These are phyloP conservation scores for Puccinia novopanici DNA, from an alignment of 1,284 basidiomycete genomes.

Conservation along the genomic window DNA sequence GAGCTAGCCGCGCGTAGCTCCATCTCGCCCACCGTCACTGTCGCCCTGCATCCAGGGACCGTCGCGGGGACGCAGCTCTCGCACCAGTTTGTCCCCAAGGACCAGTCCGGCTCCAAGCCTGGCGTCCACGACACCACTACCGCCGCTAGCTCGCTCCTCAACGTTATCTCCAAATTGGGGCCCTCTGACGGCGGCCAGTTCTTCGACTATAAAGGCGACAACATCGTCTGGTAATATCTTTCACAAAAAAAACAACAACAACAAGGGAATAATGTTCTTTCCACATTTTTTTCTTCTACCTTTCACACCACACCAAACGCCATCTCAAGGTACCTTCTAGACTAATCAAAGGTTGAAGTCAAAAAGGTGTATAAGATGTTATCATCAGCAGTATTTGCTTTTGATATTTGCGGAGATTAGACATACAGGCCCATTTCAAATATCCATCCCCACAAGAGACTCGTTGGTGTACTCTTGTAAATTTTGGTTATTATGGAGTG, in stretches of 20 bases:
- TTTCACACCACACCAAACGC: not conserved
- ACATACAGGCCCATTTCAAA: not conserved
- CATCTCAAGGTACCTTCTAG: constrained; percentile 1
- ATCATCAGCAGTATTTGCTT: not conserved
- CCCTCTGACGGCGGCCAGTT: constrained; percentile 39
- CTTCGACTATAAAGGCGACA: constrained; percentile 46
- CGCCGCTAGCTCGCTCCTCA: constrained; percentile 34
- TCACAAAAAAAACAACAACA: not conserved
- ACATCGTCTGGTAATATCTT: constrained; percentile 38
- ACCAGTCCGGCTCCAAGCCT: constrained; percentile 28
- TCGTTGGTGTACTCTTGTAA: no score
- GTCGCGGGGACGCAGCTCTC: constrained; percentile 56
- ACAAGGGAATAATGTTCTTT: no score
- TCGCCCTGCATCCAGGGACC: constrained; percentile 57
- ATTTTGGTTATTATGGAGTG: no score
- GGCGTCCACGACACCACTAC: constrained; percentile 40
- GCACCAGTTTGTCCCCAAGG: constrained; percentile 53
- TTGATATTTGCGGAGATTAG: not conserved
- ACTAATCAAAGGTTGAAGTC: not conserved
- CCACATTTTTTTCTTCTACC: no score
- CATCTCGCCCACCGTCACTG: constrained; percentile 52
- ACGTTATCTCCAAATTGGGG: constrained; percentile 39
- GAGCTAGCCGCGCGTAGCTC: constrained; percentile 52
- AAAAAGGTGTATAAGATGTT: not conserved
- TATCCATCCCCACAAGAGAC: not conserved